Conservation (phyloP, 2,329 filamentous ascomycete species). For the Aspergillus sp. region DNA sequence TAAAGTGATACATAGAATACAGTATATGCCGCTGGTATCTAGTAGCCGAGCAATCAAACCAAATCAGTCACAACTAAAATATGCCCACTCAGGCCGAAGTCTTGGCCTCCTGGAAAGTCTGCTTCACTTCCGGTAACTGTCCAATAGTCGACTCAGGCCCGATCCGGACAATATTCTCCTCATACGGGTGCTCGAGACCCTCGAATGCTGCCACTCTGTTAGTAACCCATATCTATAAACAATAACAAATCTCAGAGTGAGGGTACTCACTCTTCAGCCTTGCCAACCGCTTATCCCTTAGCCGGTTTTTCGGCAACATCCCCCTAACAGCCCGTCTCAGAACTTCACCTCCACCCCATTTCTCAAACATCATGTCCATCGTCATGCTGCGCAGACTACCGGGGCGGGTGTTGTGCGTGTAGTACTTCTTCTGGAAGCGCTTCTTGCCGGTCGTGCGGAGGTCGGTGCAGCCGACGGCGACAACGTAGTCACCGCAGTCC, state of each 20-base stretch:
- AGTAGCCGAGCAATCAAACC: constrained; percentile 8
- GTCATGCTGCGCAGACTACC: constrained; percentile 83
- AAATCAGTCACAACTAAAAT: not conserved
- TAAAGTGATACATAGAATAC: constrained; percentile 26
- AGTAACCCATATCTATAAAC: not conserved
- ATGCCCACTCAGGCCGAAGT: constrained; percentile 18
- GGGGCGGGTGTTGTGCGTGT: constrained; percentile 87
- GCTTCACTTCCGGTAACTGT: constrained; percentile 34
- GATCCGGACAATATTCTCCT: constrained; percentile 78
- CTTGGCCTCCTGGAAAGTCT: constrained; percentile 38
- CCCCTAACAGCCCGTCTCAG: constrained; percentile 88
- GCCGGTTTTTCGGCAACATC: constrained; percentile 95
- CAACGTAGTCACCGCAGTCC: constrained; percentile 98
- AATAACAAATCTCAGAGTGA: not conserved
- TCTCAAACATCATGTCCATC: constrained; percentile 92
- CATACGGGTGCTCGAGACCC: constrained; percentile 87
- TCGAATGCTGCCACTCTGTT: constrained; percentile 68
- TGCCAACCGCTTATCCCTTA: constrained; percentile 82
- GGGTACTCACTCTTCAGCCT: constrained; percentile 69
- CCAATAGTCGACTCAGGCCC: constrained; percentile 52
- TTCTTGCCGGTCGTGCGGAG: constrained; percentile 90
- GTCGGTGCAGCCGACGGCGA: constrained; percentile 84
- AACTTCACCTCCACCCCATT: constrained; percentile 90
- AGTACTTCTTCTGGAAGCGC: constrained; percentile 91
- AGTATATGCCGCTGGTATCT: constrained; percentile 18